Evolutionary conservation across 495 filamentous ascomycete genomes (phyloP).

Genomic region (Talaromyces stipitatus): DNA sequence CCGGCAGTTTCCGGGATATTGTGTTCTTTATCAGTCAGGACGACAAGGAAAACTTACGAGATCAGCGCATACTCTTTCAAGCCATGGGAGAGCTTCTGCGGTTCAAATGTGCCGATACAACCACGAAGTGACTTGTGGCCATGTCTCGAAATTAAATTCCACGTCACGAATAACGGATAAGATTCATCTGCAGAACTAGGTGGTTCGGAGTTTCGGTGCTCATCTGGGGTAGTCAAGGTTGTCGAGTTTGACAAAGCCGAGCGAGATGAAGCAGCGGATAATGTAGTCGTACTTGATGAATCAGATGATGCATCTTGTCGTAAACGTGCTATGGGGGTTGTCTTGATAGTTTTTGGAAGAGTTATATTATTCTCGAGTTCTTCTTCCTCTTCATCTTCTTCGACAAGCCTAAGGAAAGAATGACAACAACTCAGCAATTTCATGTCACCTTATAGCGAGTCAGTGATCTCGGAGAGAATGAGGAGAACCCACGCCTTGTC

Average conservation of each 20-base stretch:
- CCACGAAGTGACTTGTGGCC: conserved; percentile 68
- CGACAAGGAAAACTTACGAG: conserved; percentile 49
- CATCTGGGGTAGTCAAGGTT: conserved; percentile 30
- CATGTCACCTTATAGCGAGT: neutral
- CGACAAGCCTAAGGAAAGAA: conserved; percentile 8
- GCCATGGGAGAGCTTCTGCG: conserved; percentile 63
- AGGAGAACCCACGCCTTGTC: conserved; percentile 13
- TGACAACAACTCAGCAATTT: neutral
- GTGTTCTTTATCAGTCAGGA: too few relatives aligned
- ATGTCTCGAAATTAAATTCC: conserved; percentile 67
- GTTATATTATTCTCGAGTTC: conserved; percentile 1
- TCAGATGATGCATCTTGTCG: conserved; percentile 27
- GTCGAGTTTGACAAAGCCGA: conserved; percentile 35
- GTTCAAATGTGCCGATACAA: conserved; percentile 94
- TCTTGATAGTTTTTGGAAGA: conserved; percentile 17
- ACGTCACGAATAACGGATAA: conserved; percentile 84
- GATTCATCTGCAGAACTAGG: conserved; percentile 2
- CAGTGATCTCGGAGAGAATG: too few relatives aligned
- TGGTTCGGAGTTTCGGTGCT: conserved; percentile 16
- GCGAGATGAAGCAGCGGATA: conserved; percentile 35
- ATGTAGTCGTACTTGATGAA: conserved; percentile 37
- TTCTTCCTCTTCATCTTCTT: conserved; percentile 13
- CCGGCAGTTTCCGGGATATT: neutral
- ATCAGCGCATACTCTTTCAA: conserved; percentile 78
- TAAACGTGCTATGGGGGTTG: conserved; percentile 26